Conservation (phyloP, 345 rosid genomes). For the Adansonia digitata region DNA sequence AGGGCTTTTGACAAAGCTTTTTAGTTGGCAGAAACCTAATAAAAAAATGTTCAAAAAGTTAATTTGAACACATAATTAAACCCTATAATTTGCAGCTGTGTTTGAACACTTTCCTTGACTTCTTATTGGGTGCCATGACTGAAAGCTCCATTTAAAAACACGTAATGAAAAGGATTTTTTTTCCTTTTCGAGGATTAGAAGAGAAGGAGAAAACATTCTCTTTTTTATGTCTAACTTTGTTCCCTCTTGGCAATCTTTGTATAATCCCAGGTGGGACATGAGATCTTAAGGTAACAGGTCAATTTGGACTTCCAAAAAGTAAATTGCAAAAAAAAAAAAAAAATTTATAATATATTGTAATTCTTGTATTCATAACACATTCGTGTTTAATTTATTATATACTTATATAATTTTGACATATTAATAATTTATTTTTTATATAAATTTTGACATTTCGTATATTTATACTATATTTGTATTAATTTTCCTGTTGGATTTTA, state of each 20-base stretch:
- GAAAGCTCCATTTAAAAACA: not conserved
- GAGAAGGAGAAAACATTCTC: constrained; percentile 12
- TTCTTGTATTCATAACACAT: too few relatives aligned
- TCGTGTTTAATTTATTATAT: too few relatives aligned
- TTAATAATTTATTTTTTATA: too few relatives aligned
- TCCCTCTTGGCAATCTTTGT: not conserved
- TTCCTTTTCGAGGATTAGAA: not conserved
- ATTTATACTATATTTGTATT: too few relatives aligned
- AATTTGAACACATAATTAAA: constrained; percentile 14
- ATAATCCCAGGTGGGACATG: constrained; percentile 28
- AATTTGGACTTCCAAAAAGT: too few relatives aligned
- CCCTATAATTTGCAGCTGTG: constrained; percentile 12
- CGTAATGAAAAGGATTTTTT: too few relatives aligned
- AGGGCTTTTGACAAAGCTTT: not conserved
- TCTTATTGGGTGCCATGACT: constrained; percentile 26
- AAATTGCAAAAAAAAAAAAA: too few relatives aligned
- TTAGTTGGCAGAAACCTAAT: not conserved
- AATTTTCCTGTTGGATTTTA: too few relatives aligned
- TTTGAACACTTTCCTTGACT: constrained; percentile 28
- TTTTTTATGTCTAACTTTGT: constrained; percentile 7
- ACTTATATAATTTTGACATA: too few relatives aligned
- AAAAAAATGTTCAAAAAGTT: not conserved
- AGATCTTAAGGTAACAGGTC: not conserved
- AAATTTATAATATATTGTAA: too few relatives aligned
- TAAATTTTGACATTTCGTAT: too few relatives aligned